Evolutionary conservation across 495 filamentous ascomycete species (phyloP).

Genomic region (Penicillium alfredii): DNA sequence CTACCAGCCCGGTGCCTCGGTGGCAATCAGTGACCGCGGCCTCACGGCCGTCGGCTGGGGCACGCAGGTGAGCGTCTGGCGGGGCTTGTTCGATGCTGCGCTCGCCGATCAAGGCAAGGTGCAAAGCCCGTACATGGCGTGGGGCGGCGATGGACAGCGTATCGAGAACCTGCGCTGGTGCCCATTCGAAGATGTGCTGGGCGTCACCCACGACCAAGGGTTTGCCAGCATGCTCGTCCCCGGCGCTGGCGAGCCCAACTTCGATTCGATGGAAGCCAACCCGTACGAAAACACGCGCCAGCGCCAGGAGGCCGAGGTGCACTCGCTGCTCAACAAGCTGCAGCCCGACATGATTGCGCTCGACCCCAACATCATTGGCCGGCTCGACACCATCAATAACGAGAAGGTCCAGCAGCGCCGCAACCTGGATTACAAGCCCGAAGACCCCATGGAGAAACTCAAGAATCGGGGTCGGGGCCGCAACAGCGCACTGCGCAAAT

Average conservation of each 20-base stretch:
- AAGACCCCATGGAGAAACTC: slow-evolving; percentile 62
- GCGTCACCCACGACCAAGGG: slow-evolving; percentile 74
- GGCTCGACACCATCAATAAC: slow-evolving; percentile 69
- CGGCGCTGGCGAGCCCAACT: slow-evolving; percentile 93
- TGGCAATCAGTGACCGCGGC: slow-evolving; percentile 82
- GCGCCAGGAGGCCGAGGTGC: slow-evolving; percentile 89
- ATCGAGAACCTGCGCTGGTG: slow-evolving; percentile 86
- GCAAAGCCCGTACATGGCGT: slow-evolving; percentile 84
- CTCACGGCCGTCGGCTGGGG: slow-evolving; percentile 90
- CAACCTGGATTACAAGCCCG: slow-evolving; percentile 66
- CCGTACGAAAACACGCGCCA: slow-evolving; percentile 95
- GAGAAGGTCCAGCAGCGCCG: slow-evolving; percentile 65
- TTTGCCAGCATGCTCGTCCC: slow-evolving; percentile 87
- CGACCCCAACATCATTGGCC: slow-evolving; percentile 84
- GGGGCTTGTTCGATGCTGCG: slow-evolving; percentile 72
- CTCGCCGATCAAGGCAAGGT: slow-evolving; percentile 67
- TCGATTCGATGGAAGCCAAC: slow-evolving; percentile 87
- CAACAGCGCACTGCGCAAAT: slow-evolving; percentile 81
- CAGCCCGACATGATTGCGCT: slow-evolving; percentile 96
- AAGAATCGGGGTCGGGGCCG: slow-evolving; percentile 81
- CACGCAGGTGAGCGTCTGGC: slow-evolving; percentile 83
- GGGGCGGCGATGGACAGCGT: slow-evolving; percentile 78
- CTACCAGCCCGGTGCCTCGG: slow-evolving; percentile 72
- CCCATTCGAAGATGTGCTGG: slow-evolving; percentile 89
- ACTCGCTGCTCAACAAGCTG: slow-evolving; percentile 81